A percentile compares a stretch with the other conserved stretches of the same genome.
phyloP scores from a whole-genome alignment of 306 rosid species.

The Trichosanthes cucumerina region DNA sequence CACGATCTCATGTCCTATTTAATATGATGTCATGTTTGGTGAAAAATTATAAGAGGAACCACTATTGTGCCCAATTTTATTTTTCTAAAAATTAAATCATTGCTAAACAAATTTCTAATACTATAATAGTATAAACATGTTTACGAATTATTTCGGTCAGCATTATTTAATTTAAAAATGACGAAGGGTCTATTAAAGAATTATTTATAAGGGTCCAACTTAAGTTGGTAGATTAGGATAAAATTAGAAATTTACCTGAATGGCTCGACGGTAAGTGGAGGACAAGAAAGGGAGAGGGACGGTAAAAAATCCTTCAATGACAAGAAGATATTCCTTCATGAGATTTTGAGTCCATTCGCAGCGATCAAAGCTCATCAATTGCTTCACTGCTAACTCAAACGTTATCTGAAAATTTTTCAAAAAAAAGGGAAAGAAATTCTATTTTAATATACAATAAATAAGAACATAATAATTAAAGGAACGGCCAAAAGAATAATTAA shows the following conservation, averaged over 20 bases:
- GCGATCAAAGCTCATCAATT: conserved; percentile 92
- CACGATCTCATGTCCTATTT: neutral
- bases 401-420: conserved; percentile 45
- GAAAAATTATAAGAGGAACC: neutral
- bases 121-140: neutral
- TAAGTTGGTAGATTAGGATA: neutral
- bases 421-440: neutral
- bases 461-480: neutral
- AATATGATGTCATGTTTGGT: neutral
- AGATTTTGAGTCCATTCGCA: conserved; percentile 78
- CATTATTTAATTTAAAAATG: too few species aligned
- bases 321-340: conserved; percentile 72
- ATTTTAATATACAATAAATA: neutral
- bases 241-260: conserved; percentile 26
- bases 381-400: conserved; percentile 93
- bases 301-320: conserved; percentile 88
- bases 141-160: too few species aligned
- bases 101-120: neutral
- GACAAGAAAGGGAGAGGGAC: conserved; percentile 75
- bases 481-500: conserved; percentile 6
- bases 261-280: conserved; percentile 77
- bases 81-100: too few species aligned
- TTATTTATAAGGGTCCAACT: neutral
- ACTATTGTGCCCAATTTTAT: neutral
- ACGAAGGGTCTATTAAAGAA: neutral